A percentile compares a stretch with the other conserved stretches of the same genome.
phyloP scores from a whole-genome alignment of 2,329 filamentous ascomycete species.

The Hymenoscyphus linearis region DNA sequence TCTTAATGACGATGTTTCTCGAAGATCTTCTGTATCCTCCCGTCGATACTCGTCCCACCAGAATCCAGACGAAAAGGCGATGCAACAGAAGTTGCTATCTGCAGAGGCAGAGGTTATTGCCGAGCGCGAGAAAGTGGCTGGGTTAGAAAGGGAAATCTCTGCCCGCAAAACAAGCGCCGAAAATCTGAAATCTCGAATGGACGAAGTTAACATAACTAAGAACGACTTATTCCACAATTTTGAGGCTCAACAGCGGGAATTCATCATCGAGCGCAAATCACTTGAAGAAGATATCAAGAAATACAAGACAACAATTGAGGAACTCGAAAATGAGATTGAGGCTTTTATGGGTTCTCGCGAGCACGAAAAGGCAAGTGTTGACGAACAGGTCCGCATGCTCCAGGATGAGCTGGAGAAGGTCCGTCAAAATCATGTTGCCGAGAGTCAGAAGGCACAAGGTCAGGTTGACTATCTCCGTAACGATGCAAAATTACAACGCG shows the following conservation, averaged over 20 bases:
- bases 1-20: constrained; percentile 41
- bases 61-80: constrained; percentile 52
- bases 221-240: constrained; percentile 92
- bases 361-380: constrained; percentile 67
- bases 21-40: constrained; percentile 55
- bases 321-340: constrained; percentile 88
- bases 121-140: constrained; percentile 63
- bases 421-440: constrained; percentile 51
- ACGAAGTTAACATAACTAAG: constrained; percentile 88
- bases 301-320: constrained; percentile 73
- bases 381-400: constrained; percentile 62
- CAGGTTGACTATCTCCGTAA: constrained; percentile 59
- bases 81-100: constrained; percentile 55
- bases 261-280: constrained; percentile 75
- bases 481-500: constrained; percentile 53
- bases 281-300: constrained; percentile 75
- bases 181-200: constrained; percentile 62
- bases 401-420: constrained; percentile 66
- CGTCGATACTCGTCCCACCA: constrained; percentile 57
- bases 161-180: constrained; percentile 51
- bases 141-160: constrained; percentile 65
- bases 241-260: constrained; percentile 85
- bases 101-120: constrained; percentile 74
- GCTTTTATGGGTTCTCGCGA: constrained; percentile 77
- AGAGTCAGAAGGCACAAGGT: constrained; percentile 52